Evolutionary conservation across 202 grass and related monocot genomes (phyloP).

Genomic region (Zoysia matrella): DNA sequence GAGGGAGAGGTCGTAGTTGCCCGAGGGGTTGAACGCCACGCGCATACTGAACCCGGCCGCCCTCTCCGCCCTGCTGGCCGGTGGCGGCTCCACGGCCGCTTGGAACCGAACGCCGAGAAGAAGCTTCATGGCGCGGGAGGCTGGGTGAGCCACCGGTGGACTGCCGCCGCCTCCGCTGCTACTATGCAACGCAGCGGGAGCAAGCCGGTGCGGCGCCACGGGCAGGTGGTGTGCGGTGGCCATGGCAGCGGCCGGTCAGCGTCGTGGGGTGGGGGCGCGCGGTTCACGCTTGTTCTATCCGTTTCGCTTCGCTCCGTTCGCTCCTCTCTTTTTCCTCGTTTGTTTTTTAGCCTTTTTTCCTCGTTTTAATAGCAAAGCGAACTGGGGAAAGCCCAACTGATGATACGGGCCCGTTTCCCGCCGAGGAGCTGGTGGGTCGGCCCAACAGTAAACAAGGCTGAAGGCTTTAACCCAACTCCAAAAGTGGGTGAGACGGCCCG

Average conservation of each 20-base stretch:
- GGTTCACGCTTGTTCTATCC: conserved; percentile 40
- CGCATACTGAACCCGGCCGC: conserved; percentile 34
- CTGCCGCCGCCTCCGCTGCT: neutral
- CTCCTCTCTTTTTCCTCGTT: neutral
- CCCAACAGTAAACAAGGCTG: neutral
- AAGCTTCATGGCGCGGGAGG: neutral
- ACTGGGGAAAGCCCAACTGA: neutral
- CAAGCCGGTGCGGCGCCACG: neutral
- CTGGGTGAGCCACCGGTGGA: neutral
- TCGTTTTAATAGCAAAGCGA: neutral
- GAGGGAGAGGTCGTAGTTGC: conserved; percentile 84
- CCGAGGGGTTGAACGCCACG: conserved; percentile 89
- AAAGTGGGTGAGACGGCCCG: neutral
- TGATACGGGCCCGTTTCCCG: neutral
- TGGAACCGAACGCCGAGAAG: neutral
- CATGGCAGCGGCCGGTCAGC: neutral
- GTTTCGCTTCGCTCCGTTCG: neutral
- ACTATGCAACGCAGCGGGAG: neutral
- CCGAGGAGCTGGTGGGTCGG: neutral
- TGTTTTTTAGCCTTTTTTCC: neutral
- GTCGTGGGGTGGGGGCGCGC: neutral
- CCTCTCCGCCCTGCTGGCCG: conserved; percentile 3
- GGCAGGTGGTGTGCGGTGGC: neutral
- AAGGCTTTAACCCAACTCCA: neutral
- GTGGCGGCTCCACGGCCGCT: neutral